phyloP scores from a whole-genome alignment of 306 rosid genomes.

The Malus fusca region DNA sequence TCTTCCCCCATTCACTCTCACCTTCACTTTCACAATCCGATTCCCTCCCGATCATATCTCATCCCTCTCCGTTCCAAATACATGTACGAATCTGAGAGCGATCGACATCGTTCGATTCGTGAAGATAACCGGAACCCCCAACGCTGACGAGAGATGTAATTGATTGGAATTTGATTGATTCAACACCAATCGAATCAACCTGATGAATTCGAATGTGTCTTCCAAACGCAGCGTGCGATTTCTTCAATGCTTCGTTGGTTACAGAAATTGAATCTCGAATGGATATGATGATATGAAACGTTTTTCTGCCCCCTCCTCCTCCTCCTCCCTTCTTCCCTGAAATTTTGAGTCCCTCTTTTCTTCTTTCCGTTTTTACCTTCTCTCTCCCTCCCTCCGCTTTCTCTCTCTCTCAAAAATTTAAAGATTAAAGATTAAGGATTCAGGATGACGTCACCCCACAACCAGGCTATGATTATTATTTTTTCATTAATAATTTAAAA shows the following conservation, averaged over 20 bases:
- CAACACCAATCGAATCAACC: neutral
- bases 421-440: neutral
- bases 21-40: neutral
- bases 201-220: neutral
- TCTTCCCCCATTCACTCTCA: constrained; percentile 2
- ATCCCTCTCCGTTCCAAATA: neutral
- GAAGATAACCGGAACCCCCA: neutral
- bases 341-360: constrained; percentile 3
- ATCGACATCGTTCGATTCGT: neutral
- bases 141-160: neutral
- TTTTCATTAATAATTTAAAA: no score
- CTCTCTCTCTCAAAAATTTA: neutral
- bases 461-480: neutral
- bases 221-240: neutral
- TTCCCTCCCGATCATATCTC: neutral
- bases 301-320: constrained; percentile 1
- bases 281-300: neutral
- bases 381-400: neutral
- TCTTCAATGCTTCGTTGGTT: neutral
- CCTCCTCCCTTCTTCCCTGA: constrained; percentile 25
- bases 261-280: neutral
- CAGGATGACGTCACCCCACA: neutral
- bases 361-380: neutral
- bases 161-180: neutral
- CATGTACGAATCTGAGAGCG: neutral